These are phyloP conservation scores for Mycena chlorophos DNA, from an alignment of 768 basidiomycete species.

Conservation along the genomic window DNA sequence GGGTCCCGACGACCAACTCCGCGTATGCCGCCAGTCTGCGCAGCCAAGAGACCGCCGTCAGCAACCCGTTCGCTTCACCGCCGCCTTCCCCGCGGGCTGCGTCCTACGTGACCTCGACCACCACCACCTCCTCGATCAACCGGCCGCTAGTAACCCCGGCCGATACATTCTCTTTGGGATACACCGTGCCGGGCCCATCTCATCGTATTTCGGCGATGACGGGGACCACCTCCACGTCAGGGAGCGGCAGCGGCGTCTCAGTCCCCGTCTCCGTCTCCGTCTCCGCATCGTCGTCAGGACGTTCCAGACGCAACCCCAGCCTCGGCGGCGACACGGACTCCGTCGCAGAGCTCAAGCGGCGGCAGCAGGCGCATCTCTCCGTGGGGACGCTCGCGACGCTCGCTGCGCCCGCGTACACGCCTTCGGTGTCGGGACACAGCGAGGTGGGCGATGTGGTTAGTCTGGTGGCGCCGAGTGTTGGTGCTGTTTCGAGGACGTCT, in stretches of 20 bases:
- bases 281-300: constrained; percentile 15
- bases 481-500: constrained; percentile 6
- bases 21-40: background rate
- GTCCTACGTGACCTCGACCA: constrained; percentile 5
- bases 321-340: constrained; percentile 16
- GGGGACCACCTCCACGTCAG: background rate
- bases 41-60: background rate
- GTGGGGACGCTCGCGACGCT: no score
- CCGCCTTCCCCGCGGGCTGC: constrained; percentile 12
- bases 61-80: constrained; percentile 15
- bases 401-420: background rate
- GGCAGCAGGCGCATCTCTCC: constrained; percentile 12
- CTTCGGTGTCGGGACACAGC: constrained; percentile 5
- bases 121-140: constrained; percentile 1
- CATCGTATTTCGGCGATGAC: background rate
- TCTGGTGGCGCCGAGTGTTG: background rate
- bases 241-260: constrained; percentile 1
- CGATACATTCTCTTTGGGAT: background rate
- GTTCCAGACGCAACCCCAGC: constrained; percentile 13
- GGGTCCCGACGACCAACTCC: constrained; percentile 4
- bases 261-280: constrained; percentile 2
- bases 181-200: background rate
- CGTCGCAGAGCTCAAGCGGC: constrained; percentile 19
- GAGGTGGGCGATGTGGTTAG: constrained; percentile 3
- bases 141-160: background rate